Conservation (phyloP, 2,329 filamentous ascomycete species). For the Diplodia seriata region DNA sequence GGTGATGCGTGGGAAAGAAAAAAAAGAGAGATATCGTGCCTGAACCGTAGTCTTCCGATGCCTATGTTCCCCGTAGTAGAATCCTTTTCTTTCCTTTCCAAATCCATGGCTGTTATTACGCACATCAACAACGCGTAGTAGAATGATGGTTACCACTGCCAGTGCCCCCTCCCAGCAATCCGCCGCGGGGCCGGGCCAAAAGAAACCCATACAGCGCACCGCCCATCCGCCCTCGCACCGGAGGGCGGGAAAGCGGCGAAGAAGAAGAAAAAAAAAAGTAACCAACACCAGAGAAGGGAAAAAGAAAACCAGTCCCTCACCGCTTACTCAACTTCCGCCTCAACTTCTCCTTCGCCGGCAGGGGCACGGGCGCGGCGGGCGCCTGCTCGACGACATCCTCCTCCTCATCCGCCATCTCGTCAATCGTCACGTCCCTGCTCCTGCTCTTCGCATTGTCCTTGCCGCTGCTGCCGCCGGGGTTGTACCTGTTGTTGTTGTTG, state of each 20-base stretch:
- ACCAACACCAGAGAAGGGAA: not conserved
- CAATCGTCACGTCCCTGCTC: constrained; percentile 10
- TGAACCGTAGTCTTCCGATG: not conserved
- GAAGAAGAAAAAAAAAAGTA: not conserved
- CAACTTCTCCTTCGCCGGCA: not conserved
- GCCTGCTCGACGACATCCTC: constrained; percentile 13
- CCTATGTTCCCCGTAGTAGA: not conserved
- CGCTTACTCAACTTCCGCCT: constrained; percentile 22
- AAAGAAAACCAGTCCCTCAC: not conserved
- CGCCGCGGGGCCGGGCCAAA: not conserved
- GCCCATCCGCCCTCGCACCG: not conserved
- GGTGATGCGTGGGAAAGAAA: not conserved
- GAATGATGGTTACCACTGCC: too few species aligned
- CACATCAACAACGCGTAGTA: too few species aligned
- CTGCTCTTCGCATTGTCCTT: not conserved
- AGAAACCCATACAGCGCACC: not conserved
- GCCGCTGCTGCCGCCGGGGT: too few species aligned
- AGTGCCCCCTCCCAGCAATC: not conserved
- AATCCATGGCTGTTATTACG: not conserved
- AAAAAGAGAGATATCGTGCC: not conserved
- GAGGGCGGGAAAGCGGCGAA: not conserved
- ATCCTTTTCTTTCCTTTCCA: not conserved
- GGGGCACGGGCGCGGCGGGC: not conserved
- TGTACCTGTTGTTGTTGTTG: constrained; percentile 4
- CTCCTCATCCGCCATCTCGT: constrained; percentile 26